These are phyloP conservation scores for Fagopyrum homotropicum DNA, from an alignment of 148 eudicot species.

Conservation along the genomic window DNA sequence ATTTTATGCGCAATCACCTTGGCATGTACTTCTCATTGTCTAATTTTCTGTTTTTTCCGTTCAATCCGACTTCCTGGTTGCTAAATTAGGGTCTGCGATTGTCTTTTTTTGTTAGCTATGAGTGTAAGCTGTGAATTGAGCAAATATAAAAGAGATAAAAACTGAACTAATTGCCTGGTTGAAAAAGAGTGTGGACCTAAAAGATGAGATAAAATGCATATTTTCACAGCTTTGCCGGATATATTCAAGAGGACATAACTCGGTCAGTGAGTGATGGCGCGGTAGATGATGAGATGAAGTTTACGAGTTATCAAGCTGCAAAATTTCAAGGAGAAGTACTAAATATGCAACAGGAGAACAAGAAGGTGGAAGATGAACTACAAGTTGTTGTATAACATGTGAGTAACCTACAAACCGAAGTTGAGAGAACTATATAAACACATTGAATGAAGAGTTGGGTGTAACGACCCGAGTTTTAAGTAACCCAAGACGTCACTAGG, in stretches of 20 bases:
- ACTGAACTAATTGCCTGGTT: conserved; percentile 67
- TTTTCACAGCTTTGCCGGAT: conserved; percentile 43
- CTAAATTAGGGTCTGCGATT: background rate
- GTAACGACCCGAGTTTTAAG: too few relatives aligned
- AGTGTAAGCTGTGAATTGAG: conserved; percentile 97
- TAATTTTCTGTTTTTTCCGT: background rate
- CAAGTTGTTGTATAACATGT: conserved; percentile 68
- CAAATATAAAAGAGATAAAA: conserved; percentile 66
- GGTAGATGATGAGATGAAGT: conserved; percentile 64
- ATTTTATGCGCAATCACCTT: conserved; percentile 95
- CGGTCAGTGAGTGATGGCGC: conserved; percentile 54
- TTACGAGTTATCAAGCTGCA: conserved; percentile 81
- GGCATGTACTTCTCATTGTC: conserved; percentile 20
- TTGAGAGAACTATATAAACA: conserved; percentile 49
- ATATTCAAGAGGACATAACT: conserved; percentile 67
- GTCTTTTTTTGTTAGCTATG: conserved; percentile 43
- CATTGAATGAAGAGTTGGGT: conserved; percentile 52
- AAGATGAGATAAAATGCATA: conserved; percentile 58
- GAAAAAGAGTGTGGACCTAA: conserved; percentile 52
- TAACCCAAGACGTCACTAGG: too few relatives aligned
- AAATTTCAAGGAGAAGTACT: conserved; percentile 81
- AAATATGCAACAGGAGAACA: conserved; percentile 93
- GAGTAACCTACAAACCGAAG: conserved; percentile 45
- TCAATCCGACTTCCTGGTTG: background rate
- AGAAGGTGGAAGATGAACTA: conserved; percentile 73